Evolutionary conservation across 176 grass and related monocot genomes (phyloP), one percentile per base, ranked within the genome.

Genomic region (Phoenix roebelenii): DNA sequence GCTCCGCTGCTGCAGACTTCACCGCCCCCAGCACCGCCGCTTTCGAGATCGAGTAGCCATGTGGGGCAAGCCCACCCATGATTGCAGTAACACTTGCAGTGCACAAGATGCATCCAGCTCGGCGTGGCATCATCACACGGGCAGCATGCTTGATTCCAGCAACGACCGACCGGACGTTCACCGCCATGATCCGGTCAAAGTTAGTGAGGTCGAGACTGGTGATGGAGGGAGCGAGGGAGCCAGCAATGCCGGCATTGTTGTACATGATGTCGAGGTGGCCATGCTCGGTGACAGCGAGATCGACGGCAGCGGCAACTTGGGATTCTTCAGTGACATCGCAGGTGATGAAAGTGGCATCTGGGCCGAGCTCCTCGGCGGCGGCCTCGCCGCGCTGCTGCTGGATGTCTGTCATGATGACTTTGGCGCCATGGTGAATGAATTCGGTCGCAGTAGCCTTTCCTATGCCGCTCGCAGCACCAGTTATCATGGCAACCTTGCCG

Each of bases 121-220:
- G 57, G 0, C 52, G 75, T 0, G 92, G 80, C 30, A 80, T 76
- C 92, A 90, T 96, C 49, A 96, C 83, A 17, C 77, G 92, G 18
- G 83, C 74, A 7, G 86, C 92, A 76, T 96, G 77, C 80, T 96
- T 90, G 68, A 96, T 75, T 7, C 60, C 70, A 0, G 80, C 83
- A 10, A 90, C 80, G 51, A 44, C 18, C 7, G 87, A 82, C 2
- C 83, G 75, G 26, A 52, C 57, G 73, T 96, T 96, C 28, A 75
- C 62, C 5, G 72, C 68, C 75, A 90, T 96, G 50, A 77, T 83
- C 25, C 59, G 77, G 77, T 96, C 91, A 70, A 90, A 96, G 75
- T 79, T 77, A 0, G 55, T 72, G 67, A 96, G 75, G 70, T 90
- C 71, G 18, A 96, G 28, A 3, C 32, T 54, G 7, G 77, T 48